Base-by-base conservation (phyloP, 495 filamentous ascomycete species). In the Chlorociboria aeruginascens region DNA sequence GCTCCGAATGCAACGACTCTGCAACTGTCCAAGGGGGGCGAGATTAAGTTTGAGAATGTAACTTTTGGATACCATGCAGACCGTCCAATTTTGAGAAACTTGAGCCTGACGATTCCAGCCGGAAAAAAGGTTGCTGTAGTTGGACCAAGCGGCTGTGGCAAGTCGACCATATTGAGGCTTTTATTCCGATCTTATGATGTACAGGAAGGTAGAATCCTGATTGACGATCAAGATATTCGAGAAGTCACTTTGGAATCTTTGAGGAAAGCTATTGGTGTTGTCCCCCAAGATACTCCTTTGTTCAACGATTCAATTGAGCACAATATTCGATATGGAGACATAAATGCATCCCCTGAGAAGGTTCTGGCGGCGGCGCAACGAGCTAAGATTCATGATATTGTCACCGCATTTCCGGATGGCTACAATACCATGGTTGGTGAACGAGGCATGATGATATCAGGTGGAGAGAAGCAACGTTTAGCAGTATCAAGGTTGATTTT, bases 381-480 rank as follows among this genome's bases (percentile, higher is more conserved):
- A 46, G 93, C 92, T 6, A 78, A 80, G 45, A 86, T 97, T 40
- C 80, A 95, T 62, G 81, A 94, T 16, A 85, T 83, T 40, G 81
- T 98, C 45, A 69, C 76, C 43, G 65, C 65, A 31, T 78, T 90
- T 54, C 89, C 89, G 1, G 82, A 89, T 12, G 87, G 88, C 3
- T 98, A 98, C 58, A 63, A 83, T 13, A 98, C 92, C 1, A 89
- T 84, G 58, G 92, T 98, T 9, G 92, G 92, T 13, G 92, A 98
- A 70, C 73, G 93, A 20, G 92, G 92, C 1, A 84, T 97, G 83
- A 97, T 97, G 92, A 96, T 97, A 13, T 90, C 85, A 3, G 92
- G 89, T 7, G 92, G 92, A 31, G 92, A 98, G 67, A 97, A 97
- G 64, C 92, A 98, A 61, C 78, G 92, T 4, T 66, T 98, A 30